Conservation (phyloP, 805 yeast genomes). For the Nakazawaea holstii region DNA sequence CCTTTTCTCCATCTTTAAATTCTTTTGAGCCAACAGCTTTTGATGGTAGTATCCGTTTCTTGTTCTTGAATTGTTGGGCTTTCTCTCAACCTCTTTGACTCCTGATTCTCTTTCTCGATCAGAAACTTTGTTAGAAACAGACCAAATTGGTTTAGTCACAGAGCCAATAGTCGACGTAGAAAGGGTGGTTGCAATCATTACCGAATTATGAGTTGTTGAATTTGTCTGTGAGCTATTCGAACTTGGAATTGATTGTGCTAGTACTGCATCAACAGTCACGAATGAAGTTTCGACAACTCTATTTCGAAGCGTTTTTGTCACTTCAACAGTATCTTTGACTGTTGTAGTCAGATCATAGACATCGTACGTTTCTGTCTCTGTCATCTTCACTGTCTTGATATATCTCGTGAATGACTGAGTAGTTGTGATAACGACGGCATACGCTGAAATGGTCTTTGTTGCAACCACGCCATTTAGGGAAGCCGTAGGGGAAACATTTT, state of each 20-base stretch:
- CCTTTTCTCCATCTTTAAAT: background rate
- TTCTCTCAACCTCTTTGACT: too few species aligned
- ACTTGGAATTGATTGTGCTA: background rate
- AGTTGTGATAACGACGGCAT: background rate
- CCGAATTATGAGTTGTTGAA: too few species aligned
- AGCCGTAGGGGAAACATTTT: background rate
- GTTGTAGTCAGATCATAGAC: background rate
- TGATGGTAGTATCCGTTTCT: slow-evolving; percentile 5
- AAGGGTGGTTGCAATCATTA: too few species aligned
- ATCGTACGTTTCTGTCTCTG: background rate
- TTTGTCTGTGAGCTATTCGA: background rate
- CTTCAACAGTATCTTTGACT: background rate
- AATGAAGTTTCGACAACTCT: background rate
- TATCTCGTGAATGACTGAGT: background rate
- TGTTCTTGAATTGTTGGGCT: background rate
- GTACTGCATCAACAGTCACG: background rate
- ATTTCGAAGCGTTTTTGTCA: background rate
- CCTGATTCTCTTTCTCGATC: too few species aligned
- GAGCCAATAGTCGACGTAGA: too few species aligned
- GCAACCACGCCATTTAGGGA: background rate
- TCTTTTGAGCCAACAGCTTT: slow-evolving; percentile 3
- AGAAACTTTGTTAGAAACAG: too few species aligned
- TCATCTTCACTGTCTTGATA: background rate
- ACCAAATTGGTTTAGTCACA: too few species aligned
- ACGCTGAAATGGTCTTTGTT: background rate